Evolutionary conservation across 169 alveolate genomes (phyloP).

Genomic region (Pseudocohnilembus persalinus): DNA sequence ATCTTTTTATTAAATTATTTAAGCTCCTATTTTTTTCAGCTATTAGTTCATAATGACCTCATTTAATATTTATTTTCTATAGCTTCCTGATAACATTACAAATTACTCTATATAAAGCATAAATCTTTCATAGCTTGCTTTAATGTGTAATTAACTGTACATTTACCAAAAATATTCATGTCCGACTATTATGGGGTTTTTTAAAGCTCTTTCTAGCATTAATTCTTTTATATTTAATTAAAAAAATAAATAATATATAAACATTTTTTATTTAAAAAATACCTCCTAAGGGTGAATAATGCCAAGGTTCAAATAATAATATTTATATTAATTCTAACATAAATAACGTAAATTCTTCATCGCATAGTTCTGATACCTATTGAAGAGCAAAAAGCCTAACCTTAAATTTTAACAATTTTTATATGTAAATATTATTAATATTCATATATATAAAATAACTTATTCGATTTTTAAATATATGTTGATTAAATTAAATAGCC

Average conservation of each 20-base stretch:
- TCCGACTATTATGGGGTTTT: slow-evolving; percentile 70
- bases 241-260: too few species aligned
- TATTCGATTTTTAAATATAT: too few species aligned
- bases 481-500: too few species aligned
- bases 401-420: too few species aligned
- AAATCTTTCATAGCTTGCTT: slow-evolving; percentile 66
- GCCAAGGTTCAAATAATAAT: slow-evolving; percentile 59
- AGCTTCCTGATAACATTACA: slow-evolving; percentile 66
- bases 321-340: slow-evolving; percentile 67
- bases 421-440: too few species aligned
- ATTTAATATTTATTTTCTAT: slow-evolving; percentile 50
- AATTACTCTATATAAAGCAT: slow-evolving; percentile 57
- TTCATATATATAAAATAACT: too few species aligned
- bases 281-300: slow-evolving; percentile 58
- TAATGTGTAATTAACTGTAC: slow-evolving; percentile 55
- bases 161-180: slow-evolving; percentile 68
- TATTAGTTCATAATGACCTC: slow-evolving; percentile 49
- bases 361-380: slow-evolving; percentile 61
- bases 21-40: slow-evolving; percentile 22
- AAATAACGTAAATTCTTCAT: slow-evolving; percentile 69
- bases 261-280: neutral
- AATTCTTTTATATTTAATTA: slow-evolving; percentile 20
- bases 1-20: slow-evolving; percentile 18
- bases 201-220: slow-evolving; percentile 59
- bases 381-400: slow-evolving; percentile 73